Evolutionary conservation across 805 yeast genomes (phyloP), one percentile per base, ranked within the genome.

Genomic region (Saturnispora dispora): DNA sequence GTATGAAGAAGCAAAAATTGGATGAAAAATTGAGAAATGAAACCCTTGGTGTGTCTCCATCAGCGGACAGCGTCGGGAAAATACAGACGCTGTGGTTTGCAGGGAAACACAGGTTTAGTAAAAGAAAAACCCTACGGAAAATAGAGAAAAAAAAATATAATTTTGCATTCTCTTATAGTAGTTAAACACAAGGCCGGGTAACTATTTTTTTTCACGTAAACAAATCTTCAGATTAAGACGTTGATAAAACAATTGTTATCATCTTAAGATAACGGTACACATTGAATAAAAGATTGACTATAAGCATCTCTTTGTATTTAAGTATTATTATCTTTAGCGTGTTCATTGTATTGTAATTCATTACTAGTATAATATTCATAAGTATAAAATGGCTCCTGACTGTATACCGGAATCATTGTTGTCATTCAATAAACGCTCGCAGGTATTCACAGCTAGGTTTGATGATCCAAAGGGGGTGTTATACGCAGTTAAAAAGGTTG

Each of bases 1-100:
- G 2, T 2, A 15, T 18, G 18, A 36, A 40, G n/a, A 22, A 4
- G 18, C 13, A 23, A 20, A 32, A 42, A n/a, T n/a, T 15, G 17
- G 32, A 7, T 13, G 41, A 48, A 48, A 48, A 48, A 48, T 48
- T 48, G 18, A 11, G 20, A 37, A 27, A 20, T 30, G 42, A 36
- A n/a, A n/a, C 18, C 32, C n/a, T 45, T 17, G 10, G 20, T 32
- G 42, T 35, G 43, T 39, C 48, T 20, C 36, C 28, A 46, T 17
- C 35, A 37, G 28, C 51, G 35, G 51, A 44, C 51, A 37, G 51
- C 47, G 47, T 44, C 47, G 51, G 51, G 51, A 48, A 48, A 48
- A 48, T 41, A 48, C 51, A 48, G 47, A 48, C 51, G 47, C 47
- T 39, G 51, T 48, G 27, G 51, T 42, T 48, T 15, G 43, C 37